Percentiles rank a stretch among this genome's conserved stretches.
Evolutionary conservation across 495 filamentous ascomycete species (phyloP).

Genomic region (Hypomontagnella monticulosa): DNA sequence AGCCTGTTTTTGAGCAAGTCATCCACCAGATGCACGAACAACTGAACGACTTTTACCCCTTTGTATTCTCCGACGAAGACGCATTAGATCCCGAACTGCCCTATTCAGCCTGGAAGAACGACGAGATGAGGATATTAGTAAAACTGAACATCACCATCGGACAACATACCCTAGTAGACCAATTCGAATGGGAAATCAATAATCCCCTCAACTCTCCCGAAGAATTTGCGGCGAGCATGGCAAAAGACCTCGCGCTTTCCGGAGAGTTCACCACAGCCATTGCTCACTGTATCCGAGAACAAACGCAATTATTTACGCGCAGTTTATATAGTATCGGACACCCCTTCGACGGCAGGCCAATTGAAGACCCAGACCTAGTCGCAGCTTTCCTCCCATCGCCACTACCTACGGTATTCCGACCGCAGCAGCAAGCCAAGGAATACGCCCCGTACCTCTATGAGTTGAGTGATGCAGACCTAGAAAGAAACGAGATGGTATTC

Average conservation of each 20-base stretch:
- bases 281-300: constrained; percentile 95
- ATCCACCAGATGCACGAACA: constrained; percentile 86
- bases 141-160: constrained; percentile 99
- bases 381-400: constrained; percentile 88
- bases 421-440: constrained; percentile 90
- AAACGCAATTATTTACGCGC: constrained; percentile 90
- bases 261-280: constrained; percentile 98
- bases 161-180: constrained; percentile 90
- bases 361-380: constrained; percentile 89
- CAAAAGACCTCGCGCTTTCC: constrained; percentile 87
- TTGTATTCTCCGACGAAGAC: constrained; percentile 88
- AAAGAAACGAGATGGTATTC: constrained; percentile 89
- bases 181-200: constrained; percentile 99
- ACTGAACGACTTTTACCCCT: constrained; percentile 90
- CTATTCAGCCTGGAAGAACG: constrained; percentile 95
- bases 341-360: constrained; percentile 91
- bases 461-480: constrained; percentile 88
- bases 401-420: constrained; percentile 81
- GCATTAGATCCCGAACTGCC: constrained; percentile 88
- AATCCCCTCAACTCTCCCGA: constrained; percentile 92
- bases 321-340: constrained; percentile 93
- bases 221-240: constrained; percentile 89
- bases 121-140: constrained; percentile 95
- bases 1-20: constrained; percentile 79
- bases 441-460: constrained; percentile 94